Conservation (phyloP, 352 stramenopile genomes). For the Thalassiosira livingstoniorum region DNA sequence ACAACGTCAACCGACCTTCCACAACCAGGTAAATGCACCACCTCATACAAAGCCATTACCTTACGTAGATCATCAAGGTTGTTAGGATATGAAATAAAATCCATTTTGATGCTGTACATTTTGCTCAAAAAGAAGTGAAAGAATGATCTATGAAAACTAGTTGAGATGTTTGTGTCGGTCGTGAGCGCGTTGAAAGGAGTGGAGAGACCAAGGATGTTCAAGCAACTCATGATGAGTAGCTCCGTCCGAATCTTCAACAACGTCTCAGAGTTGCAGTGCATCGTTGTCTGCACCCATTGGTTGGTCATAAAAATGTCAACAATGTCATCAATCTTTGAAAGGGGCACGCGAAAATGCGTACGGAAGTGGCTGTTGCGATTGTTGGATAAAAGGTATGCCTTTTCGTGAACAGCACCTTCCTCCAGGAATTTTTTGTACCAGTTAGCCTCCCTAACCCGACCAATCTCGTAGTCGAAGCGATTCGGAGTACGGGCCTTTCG, state of each 20-base stretch:
- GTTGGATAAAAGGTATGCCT: background rate
- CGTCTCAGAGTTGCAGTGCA: background rate
- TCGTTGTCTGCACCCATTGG: background rate
- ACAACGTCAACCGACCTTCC: slow-evolving; percentile 51
- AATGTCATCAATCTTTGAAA: slow-evolving; percentile 4
- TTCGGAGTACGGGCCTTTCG: background rate
- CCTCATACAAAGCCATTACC: slow-evolving; percentile 25
- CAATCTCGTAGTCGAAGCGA: background rate
- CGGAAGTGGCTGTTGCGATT: background rate
- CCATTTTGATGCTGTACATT: slow-evolving; percentile 24
- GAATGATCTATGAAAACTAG: slow-evolving; percentile 12
- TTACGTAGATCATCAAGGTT: background rate
- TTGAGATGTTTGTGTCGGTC: slow-evolving; percentile 23
- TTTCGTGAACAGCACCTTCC: background rate
- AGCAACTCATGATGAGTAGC: slow-evolving; percentile 24
- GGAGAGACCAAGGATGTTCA: slow-evolving; percentile 14
- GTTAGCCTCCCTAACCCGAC: background rate
- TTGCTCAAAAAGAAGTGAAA: slow-evolving; percentile 30
- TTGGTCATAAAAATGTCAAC: background rate
- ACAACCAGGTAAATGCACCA: slow-evolving; percentile 26
- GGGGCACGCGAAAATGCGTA: background rate
- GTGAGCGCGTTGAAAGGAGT: slow-evolving; percentile 9
- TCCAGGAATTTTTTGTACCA: background rate
- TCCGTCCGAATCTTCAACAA: slow-evolving; percentile 16
- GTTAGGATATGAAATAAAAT: slow-evolving; percentile 23